Percentiles rank a stretch among this genome's conserved stretches.
These are phyloP conservation scores for Metschnikowia henanensis DNA, from an alignment of 805 yeast genomes.

Conservation along the genomic window DNA sequence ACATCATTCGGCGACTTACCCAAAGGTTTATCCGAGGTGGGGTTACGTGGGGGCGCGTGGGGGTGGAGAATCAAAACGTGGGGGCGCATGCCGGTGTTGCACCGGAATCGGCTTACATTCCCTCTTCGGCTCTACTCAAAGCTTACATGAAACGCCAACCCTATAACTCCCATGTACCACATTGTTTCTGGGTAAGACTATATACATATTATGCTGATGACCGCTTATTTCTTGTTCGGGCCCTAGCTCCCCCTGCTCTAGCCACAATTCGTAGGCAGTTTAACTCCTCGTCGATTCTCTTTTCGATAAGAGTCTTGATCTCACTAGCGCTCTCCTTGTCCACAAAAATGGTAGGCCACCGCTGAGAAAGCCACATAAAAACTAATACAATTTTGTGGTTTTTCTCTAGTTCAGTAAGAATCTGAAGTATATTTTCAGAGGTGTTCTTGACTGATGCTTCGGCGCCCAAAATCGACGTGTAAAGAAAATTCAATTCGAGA, in stretches of 20 bases:
- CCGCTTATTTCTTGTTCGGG: not conserved
- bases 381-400: conserved; percentile 66
- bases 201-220: not conserved
- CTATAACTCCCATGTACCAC: too few species aligned
- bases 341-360: conserved; percentile 80
- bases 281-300: conserved; percentile 52
- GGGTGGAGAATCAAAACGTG: not conserved
- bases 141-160: too few species aligned
- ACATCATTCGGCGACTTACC: not conserved
- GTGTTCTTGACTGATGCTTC: conserved; percentile 22
- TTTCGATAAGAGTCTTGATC: conserved; percentile 68
- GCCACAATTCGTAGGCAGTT: conserved; percentile 17
- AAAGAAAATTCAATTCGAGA: conserved; percentile 47
- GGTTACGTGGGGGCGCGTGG: conserved; percentile 6
- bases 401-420: conserved; percentile 49
- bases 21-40: not conserved
- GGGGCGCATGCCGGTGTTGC: conserved; percentile 6
- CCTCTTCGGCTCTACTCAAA: too few species aligned
- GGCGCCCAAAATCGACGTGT: conserved; percentile 23
- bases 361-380: conserved; percentile 82
- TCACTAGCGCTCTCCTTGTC: conserved; percentile 75
- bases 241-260: conserved; percentile 1
- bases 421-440: conserved; percentile 21
- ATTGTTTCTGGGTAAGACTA: not conserved
- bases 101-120: too few species aligned